phyloP scores from a whole-genome alignment of 2,329 filamentous ascomycete genomes.

The Tolypocladium ovalisporum region DNA sequence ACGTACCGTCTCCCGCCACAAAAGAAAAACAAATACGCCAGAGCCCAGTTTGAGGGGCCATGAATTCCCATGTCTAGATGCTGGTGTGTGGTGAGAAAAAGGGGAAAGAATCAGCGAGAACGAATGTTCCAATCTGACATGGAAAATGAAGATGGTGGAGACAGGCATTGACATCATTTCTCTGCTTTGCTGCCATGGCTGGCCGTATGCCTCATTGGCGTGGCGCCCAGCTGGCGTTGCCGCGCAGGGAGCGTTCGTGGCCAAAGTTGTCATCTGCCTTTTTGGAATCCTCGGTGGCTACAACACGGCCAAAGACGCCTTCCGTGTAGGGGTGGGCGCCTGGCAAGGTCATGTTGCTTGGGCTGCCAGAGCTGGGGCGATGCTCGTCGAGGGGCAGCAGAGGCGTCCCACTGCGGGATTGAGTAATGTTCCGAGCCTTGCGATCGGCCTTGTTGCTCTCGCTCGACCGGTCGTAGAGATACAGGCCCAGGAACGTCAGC shows the following conservation, averaged over 20 bases:
- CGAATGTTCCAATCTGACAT: not conserved
- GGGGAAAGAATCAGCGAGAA: not conserved
- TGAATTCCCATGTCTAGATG: slow-evolving; percentile 1
- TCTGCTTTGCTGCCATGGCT: not conserved
- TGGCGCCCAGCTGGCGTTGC: slow-evolving; percentile 25
- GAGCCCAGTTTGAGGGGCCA: not conserved
- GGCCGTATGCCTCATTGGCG: not conserved
- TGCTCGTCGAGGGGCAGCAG: slow-evolving; percentile 56
- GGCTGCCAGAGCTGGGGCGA: not conserved
- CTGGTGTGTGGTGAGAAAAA: not conserved
- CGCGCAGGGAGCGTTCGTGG: slow-evolving; percentile 27
- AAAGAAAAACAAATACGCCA: not conserved
- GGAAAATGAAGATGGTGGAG: not conserved
- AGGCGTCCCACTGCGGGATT: slow-evolving; percentile 24
- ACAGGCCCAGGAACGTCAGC: slow-evolving; percentile 84
- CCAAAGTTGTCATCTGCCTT: slow-evolving; percentile 40
- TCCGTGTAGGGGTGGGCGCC: slow-evolving; percentile 31
- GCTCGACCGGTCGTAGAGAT: slow-evolving; percentile 88
- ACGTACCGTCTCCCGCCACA: not conserved
- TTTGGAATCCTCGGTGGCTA: slow-evolving; percentile 37
- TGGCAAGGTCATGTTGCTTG: not conserved
- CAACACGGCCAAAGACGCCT: slow-evolving; percentile 27
- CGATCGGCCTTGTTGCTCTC: slow-evolving; percentile 82
- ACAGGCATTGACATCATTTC: not conserved
- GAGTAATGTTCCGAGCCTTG: slow-evolving; percentile 56